These are phyloP conservation scores for Rhizopogon vesiculosus DNA, from an alignment of 768 basidiomycete species.

Conservation along the genomic window DNA sequence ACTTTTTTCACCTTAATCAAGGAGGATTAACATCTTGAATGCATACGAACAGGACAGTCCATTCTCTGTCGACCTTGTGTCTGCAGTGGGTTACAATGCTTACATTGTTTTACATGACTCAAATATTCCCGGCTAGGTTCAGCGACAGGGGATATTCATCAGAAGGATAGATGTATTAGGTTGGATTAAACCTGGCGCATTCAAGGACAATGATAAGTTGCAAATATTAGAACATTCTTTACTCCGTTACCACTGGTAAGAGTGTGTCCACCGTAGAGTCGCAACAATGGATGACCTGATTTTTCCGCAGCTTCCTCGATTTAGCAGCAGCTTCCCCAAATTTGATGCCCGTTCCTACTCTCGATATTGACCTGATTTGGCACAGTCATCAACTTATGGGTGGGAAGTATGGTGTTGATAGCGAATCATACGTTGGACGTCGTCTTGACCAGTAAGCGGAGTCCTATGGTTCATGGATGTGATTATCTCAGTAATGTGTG, in stretches of 20 bases:
- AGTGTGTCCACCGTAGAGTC: background rate
- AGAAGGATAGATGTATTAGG: constrained; percentile 46
- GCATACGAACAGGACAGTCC: constrained; percentile 48
- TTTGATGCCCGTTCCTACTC: constrained; percentile 50
- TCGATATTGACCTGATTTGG: constrained; percentile 77
- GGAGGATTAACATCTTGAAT: constrained; percentile 38
- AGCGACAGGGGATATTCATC: constrained; percentile 55
- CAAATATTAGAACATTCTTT: constrained; percentile 42
- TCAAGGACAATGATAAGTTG: constrained; percentile 31
- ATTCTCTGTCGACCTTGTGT: constrained; percentile 54
- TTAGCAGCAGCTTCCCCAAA: constrained; percentile 40
- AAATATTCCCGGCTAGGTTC: constrained; percentile 30
- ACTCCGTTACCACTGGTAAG: constrained; percentile 56
- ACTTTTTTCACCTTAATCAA: constrained; percentile 10
- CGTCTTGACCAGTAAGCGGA: constrained; percentile 51
- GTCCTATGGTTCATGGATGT: background rate
- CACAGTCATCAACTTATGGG: constrained; percentile 67
- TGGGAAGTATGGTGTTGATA: constrained; percentile 40
- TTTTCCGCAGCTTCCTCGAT: constrained; percentile 44
- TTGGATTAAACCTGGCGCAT: constrained; percentile 44
- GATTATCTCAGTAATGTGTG: background rate
- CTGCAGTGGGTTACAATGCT: constrained; percentile 38
- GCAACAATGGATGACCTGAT: background rate
- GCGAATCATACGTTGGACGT: constrained; percentile 35
- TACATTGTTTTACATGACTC: background rate